These are phyloP conservation scores for Flaveria bidentis DNA, from an alignment of 129 eudicot genomes.

Conservation along the genomic window DNA sequence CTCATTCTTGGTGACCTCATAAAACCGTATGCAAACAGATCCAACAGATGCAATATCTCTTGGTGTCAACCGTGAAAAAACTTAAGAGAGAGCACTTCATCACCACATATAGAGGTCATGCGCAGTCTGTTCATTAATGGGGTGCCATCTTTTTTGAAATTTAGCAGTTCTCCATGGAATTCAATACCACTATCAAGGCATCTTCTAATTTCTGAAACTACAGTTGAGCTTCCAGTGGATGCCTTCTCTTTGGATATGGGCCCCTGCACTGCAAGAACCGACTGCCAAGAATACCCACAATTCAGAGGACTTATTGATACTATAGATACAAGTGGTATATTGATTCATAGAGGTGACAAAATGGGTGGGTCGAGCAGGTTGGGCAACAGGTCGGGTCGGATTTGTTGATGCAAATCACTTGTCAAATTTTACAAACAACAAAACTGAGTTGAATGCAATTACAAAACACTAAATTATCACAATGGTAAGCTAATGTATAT, in stretches of 20 bases:
- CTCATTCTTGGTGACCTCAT: conserved; percentile 68
- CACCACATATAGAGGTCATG: conserved; percentile 82
- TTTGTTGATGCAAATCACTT: not conserved
- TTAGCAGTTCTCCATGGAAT: conserved; percentile 87
- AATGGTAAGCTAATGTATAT: not conserved
- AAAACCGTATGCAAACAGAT: conserved; percentile 65
- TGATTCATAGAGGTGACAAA: not conserved
- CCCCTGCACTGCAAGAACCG: too few species aligned
- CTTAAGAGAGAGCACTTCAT: conserved; percentile 68
- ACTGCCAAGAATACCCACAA: not conserved
- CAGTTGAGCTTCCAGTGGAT: too few species aligned
- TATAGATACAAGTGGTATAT: not conserved
- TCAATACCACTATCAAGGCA: conserved; percentile 72
- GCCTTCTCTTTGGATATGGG: too few species aligned
- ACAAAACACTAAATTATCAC: not conserved
- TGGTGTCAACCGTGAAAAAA: conserved; percentile 76
- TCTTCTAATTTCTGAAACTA: conserved; percentile 67
- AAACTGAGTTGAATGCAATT: not conserved
- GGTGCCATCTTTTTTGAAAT: conserved; percentile 87
- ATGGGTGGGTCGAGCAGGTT: not conserved
- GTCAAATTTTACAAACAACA: too few species aligned
- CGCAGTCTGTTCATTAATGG: conserved; percentile 88
- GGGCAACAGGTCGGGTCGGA: not conserved
- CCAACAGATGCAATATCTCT: conserved; percentile 88
- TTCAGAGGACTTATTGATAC: not conserved